Base-by-base conservation (phyloP, 257 asterid species). In the Catharanthus roseus region DNA sequence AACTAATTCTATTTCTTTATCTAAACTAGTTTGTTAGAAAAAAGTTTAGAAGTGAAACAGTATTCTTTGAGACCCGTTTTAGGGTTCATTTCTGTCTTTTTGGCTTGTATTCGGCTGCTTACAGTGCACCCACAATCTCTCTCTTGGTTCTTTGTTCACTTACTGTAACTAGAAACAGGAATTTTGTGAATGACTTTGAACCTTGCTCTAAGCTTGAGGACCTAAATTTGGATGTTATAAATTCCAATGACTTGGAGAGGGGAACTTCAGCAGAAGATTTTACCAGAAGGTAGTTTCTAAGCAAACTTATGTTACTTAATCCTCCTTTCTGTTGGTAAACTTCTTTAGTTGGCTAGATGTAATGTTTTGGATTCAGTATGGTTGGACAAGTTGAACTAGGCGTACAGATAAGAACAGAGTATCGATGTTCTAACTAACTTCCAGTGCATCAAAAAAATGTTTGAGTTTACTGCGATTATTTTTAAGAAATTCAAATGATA, bases 151-250 rank as follows among this genome's bases (percentile, higher is more conserved):
- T 77, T 69, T 68, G 45, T 56, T 67, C 76, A 68, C 74, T 78
- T 71, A 12, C 66, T 82, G 66, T 81, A 73, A 81, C 49, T 74
- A 79, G 85, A 74, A 82, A 75, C 84, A 85, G 92, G 92, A 87
- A 83, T 77, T 68, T 75, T 81, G 79, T 74, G 77, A 85, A 85
- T 80, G 90, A 88, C 80, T 71, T 84, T 76, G 98, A 87, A 86
- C 83, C 91, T 76, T 90, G 86, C 84, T 87, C 90, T 89, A 90
- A 87, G 90, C 93, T 90, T 67, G 95, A 79, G 87, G 93, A 82
- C 80, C 85, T 93, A 75, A 87, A 90, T 82, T 85, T 90, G 92
- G 92, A 87, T 79, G 89, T 93, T 77, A 79, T 86, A 77, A 86
- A 81, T 75, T 73, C 86, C 55, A 69, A 70, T 74, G 90, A 75